These are phyloP conservation scores for Fusarium equiseti DNA, from an alignment of 2,329 filamentous ascomycete genomes.

Conservation along the genomic window DNA sequence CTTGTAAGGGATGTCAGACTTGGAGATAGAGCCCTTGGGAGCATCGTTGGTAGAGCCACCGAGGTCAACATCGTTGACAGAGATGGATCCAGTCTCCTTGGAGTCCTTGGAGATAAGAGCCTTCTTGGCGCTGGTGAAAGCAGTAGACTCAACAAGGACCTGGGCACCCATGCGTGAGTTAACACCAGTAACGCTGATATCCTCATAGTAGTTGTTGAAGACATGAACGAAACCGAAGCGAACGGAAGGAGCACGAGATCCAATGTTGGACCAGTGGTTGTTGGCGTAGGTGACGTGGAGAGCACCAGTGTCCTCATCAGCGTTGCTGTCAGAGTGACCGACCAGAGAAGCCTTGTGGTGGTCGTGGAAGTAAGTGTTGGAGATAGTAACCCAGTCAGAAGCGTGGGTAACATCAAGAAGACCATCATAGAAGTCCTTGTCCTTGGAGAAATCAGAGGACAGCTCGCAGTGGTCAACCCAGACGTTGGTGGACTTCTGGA, in stretches of 20 bases:
- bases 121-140: slow-evolving; percentile 58
- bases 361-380: slow-evolving; percentile 51
- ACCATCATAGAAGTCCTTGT: slow-evolving; percentile 79
- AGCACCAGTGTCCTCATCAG: slow-evolving; percentile 69
- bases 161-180: slow-evolving; percentile 69
- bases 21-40: slow-evolving; percentile 62
- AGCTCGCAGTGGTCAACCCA: slow-evolving; percentile 79
- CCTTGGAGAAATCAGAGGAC: slow-evolving; percentile 67
- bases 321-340: slow-evolving; percentile 71
- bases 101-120: slow-evolving; percentile 57
- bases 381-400: slow-evolving; percentile 69
- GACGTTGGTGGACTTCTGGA: slow-evolving; percentile 68
- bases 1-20: slow-evolving; percentile 66
- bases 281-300: slow-evolving; percentile 74
- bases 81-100: slow-evolving; percentile 56
- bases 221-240: slow-evolving; percentile 75
- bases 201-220: slow-evolving; percentile 66
- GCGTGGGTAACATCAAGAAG: slow-evolving; percentile 74
- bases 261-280: slow-evolving; percentile 74
- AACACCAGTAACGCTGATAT: slow-evolving; percentile 59
- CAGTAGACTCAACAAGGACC: slow-evolving; percentile 68
- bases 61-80: slow-evolving; percentile 57
- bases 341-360: slow-evolving; percentile 70
- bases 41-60: slow-evolving; percentile 57
- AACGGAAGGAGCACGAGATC: slow-evolving; percentile 71